A percentile compares a stretch with the other conserved stretches of the same genome.
These are phyloP conservation scores for Canna indica DNA, from an alignment of 176 grass and related monocot genomes.

Conservation along the genomic window DNA sequence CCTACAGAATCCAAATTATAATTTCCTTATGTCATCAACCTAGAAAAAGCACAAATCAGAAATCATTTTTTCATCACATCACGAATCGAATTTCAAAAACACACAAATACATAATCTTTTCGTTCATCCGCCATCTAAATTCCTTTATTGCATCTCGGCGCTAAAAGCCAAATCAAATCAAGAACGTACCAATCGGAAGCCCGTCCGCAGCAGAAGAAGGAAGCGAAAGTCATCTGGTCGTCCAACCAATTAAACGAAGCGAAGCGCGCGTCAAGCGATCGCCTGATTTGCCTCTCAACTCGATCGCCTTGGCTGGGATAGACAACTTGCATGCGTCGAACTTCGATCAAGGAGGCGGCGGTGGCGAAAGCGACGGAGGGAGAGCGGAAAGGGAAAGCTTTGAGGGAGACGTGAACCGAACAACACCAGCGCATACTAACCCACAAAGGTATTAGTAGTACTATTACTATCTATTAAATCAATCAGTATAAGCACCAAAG, in stretches of 20 bases:
- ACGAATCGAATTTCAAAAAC: no score
- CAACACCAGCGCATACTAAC: neutral
- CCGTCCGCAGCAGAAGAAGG: slow-evolving; percentile 9
- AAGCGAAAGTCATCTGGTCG: slow-evolving; percentile 6
- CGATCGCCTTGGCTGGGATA: neutral
- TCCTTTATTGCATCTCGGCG: neutral
- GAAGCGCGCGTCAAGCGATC: neutral
- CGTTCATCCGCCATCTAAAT: neutral
- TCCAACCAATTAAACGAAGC: neutral
- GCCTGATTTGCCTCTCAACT: neutral
- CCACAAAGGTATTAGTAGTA: neutral
- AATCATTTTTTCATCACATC: neutral
- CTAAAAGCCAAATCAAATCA: neutral
- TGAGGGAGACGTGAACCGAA: neutral
- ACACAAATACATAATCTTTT: neutral
- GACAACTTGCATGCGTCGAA: neutral
- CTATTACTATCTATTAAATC: neutral
- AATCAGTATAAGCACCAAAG: no score
- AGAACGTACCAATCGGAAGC: slow-evolving; percentile 7
- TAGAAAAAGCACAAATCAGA: neutral
- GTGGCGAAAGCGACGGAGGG: neutral
- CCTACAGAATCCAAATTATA: slow-evolving; percentile 1
- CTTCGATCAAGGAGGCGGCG: neutral
- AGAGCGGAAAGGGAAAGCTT: neutral
- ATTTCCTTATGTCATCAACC: neutral